A percentile compares a stretch with the other conserved stretches of the same genome.
phyloP scores from a whole-genome alignment of 164 flowering plant species.

The Aristolochia californica region DNA sequence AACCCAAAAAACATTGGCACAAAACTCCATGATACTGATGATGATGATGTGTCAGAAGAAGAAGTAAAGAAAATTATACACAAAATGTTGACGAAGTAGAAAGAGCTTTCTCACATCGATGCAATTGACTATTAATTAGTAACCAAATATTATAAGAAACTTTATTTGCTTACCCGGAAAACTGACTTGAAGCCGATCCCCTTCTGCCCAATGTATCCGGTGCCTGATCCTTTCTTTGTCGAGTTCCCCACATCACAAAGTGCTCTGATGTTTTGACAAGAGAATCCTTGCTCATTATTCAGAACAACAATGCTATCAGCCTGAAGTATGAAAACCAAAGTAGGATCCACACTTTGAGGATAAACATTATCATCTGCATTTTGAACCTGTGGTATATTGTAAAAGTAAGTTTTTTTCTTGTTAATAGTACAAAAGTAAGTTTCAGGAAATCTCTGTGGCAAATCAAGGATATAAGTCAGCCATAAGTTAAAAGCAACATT shows the following conservation, averaged over 20 bases:
- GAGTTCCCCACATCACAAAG: constrained; percentile 98
- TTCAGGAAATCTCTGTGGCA: background rate
- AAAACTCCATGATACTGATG: no score
- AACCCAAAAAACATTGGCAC: no score
- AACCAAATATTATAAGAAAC: background rate
- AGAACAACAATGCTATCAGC: constrained; percentile 54
- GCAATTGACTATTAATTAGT: no score
- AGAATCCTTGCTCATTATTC: constrained; percentile 85
- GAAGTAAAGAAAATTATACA: no score
- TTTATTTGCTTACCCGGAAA: constrained; percentile 53
- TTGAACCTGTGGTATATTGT: constrained; percentile 50
- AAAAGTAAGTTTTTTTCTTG: no score
- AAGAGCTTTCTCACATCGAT: no score
- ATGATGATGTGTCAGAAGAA: no score
- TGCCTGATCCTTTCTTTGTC: constrained; percentile 62
- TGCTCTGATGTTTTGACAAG: constrained; percentile 76
- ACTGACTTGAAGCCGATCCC: constrained; percentile 99
- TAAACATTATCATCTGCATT: constrained; percentile 97
- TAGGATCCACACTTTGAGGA: constrained; percentile 61
- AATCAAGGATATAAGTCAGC: background rate
- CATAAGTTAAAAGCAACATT: no score
- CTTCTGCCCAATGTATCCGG: constrained; percentile 93
- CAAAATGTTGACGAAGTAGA: no score
- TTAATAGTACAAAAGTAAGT: background rate
- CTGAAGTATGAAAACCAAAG: constrained; percentile 71